Evolutionary conservation across 2,329 filamentous ascomycete species (phyloP).

Genomic region (Graphilbum ipis-grandicollis): DNA sequence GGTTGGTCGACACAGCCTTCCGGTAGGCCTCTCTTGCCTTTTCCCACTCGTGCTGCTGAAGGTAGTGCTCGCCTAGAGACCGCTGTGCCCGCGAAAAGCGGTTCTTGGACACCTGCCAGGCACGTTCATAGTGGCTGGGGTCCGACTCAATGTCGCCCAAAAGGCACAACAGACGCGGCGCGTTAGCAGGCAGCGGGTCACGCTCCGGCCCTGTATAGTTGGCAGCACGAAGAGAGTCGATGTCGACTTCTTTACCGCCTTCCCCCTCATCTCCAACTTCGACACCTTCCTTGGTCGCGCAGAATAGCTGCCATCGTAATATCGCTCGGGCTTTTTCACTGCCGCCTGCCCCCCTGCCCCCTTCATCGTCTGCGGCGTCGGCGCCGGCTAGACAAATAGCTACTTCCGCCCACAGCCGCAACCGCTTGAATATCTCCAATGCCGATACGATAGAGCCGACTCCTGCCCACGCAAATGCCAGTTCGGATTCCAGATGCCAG

Average conservation of each 20-base stretch:
- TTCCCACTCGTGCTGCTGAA: conserved; percentile 45
- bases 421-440: conserved; percentile 84
- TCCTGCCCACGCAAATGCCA: conserved; percentile 81
- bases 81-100: conserved; percentile 78
- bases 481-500: conserved; percentile 88
- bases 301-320: conserved; percentile 63
- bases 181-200: conserved; percentile 57
- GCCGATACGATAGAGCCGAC: conserved; percentile 79
- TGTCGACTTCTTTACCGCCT: conserved; percentile 37
- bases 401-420: conserved; percentile 89
- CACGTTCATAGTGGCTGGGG: conserved; percentile 58
- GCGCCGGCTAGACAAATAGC: conserved; percentile 66
- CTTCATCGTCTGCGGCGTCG: conserved; percentile 38
- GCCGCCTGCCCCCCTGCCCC: conserved; percentile 33
- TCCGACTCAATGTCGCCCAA: conserved; percentile 75
- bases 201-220: conserved; percentile 46
- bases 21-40: conserved; percentile 63
- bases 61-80: conserved; percentile 65
- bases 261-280: conserved; percentile 17
- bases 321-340: conserved; percentile 71
- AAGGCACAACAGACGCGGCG: conserved; percentile 81
- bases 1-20: conserved; percentile 61
- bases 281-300: conserved; percentile 28
- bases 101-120: conserved; percentile 69
- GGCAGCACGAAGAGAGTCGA: conserved; percentile 34